A percentile compares a stretch with the other conserved stretches of the same genome.
These are phyloP conservation scores for Trypanosoma grayi DNA, from an alignment of 208 protist genomes.

Conservation along the genomic window DNA sequence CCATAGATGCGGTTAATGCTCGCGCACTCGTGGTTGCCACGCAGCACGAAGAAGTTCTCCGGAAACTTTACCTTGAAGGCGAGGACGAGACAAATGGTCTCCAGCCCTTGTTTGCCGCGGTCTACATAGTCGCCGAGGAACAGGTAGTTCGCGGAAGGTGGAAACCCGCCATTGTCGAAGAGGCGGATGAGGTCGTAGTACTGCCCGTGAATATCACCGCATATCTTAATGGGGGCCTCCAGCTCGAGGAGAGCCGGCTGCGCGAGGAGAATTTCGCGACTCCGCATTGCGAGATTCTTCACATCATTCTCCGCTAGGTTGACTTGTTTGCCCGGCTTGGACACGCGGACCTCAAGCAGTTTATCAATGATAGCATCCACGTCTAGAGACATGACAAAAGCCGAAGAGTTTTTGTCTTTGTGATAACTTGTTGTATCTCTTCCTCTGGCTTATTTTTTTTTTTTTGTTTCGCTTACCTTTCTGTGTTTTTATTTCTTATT, in stretches of 20 bases:
- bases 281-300: constrained; percentile 74
- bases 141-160: constrained; percentile 99
- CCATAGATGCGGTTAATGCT: constrained; percentile 99
- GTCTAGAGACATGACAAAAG: constrained; percentile 55
- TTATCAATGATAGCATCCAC: constrained; percentile 92
- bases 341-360: constrained; percentile 88
- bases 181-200: constrained; percentile 99
- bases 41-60: constrained; percentile 99
- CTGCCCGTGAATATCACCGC: constrained; percentile 99
- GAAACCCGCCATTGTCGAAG: constrained; percentile 99
- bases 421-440: not conserved
- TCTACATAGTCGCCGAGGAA: constrained; percentile 99
- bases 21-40: constrained; percentile 99
- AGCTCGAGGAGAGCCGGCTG: constrained; percentile 89
- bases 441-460: not conserved
- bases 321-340: constrained; percentile 86
- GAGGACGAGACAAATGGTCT: constrained; percentile 98
- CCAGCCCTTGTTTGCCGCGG: constrained; percentile 98
- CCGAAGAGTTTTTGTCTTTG: not conserved
- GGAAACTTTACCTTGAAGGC: constrained; percentile 99
- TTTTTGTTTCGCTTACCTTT: not conserved
- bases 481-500: constrained; percentile 1
- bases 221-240: constrained; percentile 93
- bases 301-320: constrained; percentile 89
- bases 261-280: constrained; percentile 83